Conservation (phyloP, 2,329 filamentous ascomycete genomes). For the Venturia nashicola region DNA sequence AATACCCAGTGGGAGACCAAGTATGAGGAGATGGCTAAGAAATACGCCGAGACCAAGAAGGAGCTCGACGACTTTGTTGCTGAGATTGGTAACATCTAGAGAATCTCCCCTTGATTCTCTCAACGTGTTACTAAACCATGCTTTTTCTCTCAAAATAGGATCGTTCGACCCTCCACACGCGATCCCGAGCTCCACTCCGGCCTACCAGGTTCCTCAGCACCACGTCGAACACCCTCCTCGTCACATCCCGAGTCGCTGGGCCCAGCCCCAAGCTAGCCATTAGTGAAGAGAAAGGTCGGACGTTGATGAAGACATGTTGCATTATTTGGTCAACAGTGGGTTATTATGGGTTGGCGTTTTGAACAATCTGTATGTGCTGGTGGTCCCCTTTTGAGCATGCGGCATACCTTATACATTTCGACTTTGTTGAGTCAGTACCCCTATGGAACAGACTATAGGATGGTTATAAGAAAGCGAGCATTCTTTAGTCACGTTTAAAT, state of each 20-base stretch:
- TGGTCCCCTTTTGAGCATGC: background rate
- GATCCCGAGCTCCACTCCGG: background rate
- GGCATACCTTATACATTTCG: background rate
- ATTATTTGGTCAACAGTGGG: background rate
- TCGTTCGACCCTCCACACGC: background rate
- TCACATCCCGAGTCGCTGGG: background rate
- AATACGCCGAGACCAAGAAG: slow-evolving; percentile 72
- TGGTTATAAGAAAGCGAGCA: background rate
- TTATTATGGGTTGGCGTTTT: background rate
- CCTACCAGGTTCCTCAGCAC: background rate
- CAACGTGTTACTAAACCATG: slow-evolving; percentile 16
- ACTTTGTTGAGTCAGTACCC: background rate
- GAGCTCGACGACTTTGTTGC: slow-evolving; percentile 82
- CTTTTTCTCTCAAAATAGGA: slow-evolving; percentile 14
- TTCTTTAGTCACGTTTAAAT: background rate
- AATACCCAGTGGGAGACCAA: slow-evolving; percentile 94
- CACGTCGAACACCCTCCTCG: background rate
- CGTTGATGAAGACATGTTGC: background rate
- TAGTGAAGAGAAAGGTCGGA: background rate
- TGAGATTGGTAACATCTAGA: slow-evolving; percentile 88
- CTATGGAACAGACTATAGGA: background rate
- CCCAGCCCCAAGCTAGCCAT: background rate
- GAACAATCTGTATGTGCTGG: background rate
- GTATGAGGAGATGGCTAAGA: slow-evolving; percentile 95
- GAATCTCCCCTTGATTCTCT: slow-evolving; percentile 14